Conservation (phyloP, 139 green algal genomes). For the Astrephomene gubernaculifera region DNA sequence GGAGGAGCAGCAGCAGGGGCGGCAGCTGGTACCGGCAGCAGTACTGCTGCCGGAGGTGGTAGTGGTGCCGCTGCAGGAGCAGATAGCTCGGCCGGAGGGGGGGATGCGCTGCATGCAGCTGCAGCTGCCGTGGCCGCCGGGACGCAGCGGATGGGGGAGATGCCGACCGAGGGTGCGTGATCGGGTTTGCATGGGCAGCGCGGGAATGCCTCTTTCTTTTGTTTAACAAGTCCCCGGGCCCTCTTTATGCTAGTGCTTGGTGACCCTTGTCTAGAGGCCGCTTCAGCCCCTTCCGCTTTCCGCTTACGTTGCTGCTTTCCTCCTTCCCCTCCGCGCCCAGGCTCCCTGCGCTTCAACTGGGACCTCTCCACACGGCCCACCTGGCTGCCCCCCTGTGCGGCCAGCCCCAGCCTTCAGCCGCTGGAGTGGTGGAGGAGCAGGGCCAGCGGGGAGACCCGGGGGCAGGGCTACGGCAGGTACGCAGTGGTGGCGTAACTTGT, state of each 20-base stretch:
- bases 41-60: neutral
- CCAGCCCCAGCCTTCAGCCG: conserved; percentile 1
- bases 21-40: neutral
- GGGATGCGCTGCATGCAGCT: neutral
- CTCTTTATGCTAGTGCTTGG: too few relatives aligned
- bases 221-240: too few relatives aligned
- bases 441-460: neutral
- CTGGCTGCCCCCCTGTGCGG: conserved; percentile 71
- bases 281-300: too few relatives aligned
- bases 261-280: neutral
- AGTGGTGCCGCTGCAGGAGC: neutral
- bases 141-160: neutral
- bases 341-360: conserved; percentile 77
- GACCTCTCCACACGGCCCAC: conserved; percentile 75
- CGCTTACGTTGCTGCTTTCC: neutral
- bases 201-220: too few relatives aligned
- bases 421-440: conserved; percentile 15
- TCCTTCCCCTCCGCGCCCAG: neutral
- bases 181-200: too few relatives aligned
- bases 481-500: too few relatives aligned
- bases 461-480: conserved; percentile 18
- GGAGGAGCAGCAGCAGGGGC: neutral
- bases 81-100: neutral
- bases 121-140: neutral
- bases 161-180: neutral